phyloP scores from a whole-genome alignment of 2,329 filamentous ascomycete species.

The Fusarium sp. region DNA sequence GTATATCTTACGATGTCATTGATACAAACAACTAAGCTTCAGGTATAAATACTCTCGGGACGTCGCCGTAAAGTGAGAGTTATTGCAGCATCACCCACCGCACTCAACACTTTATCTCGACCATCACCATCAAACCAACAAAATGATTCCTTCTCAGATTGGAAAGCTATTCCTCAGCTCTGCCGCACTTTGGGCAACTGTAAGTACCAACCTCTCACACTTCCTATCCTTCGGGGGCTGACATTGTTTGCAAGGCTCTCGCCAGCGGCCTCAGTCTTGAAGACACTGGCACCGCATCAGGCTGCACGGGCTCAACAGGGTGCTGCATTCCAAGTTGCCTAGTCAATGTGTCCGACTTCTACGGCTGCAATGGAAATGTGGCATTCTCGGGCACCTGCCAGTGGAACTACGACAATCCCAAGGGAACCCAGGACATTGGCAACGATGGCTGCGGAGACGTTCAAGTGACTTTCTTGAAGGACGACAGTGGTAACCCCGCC shows the following conservation, averaged over 20 bases:
- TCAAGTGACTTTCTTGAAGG: background rate
- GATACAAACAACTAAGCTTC: fast-evolving
- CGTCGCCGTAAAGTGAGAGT: fast-evolving
- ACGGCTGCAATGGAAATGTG: background rate
- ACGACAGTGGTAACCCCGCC: background rate
- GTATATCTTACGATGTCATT: background rate
- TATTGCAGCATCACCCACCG: background rate
- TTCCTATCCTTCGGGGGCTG: background rate
- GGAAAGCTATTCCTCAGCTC: background rate
- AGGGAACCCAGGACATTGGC: background rate
- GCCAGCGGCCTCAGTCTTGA: background rate
- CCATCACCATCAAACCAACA: background rate
- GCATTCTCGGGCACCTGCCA: background rate
- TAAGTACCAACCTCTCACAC: background rate
- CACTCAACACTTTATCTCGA: background rate
- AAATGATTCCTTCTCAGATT: background rate
- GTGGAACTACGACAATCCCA: background rate
- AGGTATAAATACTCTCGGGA: background rate
- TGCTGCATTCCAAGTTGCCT: background rate
- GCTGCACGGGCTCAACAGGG: background rate
- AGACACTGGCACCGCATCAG: background rate
- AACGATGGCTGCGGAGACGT: background rate
- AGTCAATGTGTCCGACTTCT: background rate
- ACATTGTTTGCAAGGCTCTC: background rate
- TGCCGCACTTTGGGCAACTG: background rate